phyloP scores from a whole-genome alignment of 176 grass and related monocot species.

The Saccharum officinarum region DNA sequence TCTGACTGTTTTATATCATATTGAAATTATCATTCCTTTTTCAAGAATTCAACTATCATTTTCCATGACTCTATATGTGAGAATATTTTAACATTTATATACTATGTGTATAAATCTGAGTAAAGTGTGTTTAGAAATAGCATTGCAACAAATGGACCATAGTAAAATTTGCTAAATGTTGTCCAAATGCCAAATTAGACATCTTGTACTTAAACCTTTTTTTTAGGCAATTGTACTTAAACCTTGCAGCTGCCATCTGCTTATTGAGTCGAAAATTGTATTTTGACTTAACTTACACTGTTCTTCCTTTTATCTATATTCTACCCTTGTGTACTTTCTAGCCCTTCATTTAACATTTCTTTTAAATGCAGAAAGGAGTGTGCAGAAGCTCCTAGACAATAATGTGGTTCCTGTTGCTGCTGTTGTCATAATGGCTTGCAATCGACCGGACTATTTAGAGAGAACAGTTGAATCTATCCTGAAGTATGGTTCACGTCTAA shows the following conservation, averaged over 20 bases:
- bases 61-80: neutral
- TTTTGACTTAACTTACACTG: neutral
- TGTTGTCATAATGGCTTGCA: conserved; percentile 99
- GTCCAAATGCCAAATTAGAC: neutral
- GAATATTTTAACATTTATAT: conserved; percentile 11
- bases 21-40: neutral
- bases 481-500: conserved; percentile 51
- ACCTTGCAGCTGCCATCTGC: neutral
- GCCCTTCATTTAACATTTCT: conserved; percentile 39
- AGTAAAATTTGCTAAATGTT: neutral
- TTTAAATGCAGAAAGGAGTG: conserved; percentile 72
- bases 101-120: neutral
- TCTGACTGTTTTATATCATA: neutral
- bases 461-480: conserved; percentile 95
- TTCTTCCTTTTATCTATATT: neutral
- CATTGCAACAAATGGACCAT: neutral
- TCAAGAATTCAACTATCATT: neutral
- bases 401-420: conserved; percentile 85
- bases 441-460: conserved; percentile 92
- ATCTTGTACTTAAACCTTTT: neutral
- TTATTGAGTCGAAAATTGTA: neutral
- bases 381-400: conserved; percentile 52
- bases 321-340: neutral
- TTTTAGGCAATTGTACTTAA: neutral
- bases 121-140: neutral